phyloP scores from a whole-genome alignment of 768 basidiomycete genomes.

The Suillus decipiens region DNA sequence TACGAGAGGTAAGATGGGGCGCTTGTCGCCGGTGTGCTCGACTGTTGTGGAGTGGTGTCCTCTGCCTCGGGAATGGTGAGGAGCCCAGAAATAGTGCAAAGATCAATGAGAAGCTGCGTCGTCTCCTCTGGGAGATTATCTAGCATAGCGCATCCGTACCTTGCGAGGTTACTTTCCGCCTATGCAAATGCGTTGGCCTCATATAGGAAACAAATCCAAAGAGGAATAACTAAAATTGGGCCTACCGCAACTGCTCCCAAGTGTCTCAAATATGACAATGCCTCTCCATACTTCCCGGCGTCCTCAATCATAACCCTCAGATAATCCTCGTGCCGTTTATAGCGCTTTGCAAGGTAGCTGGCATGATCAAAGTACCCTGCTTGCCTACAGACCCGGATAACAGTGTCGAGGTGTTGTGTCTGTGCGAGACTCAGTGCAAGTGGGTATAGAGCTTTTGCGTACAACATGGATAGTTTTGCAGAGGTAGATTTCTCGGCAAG shows the following conservation, averaged over 20 bases:
- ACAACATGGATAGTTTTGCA: no score
- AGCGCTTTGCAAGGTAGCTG: constrained; percentile 89
- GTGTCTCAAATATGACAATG: constrained; percentile 75
- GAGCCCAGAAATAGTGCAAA: constrained; percentile 72
- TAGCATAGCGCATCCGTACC: constrained; percentile 88
- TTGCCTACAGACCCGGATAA: constrained; percentile 94
- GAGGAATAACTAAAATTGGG: constrained; percentile 18
- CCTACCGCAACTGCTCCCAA: constrained; percentile 80
- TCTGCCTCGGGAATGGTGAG: constrained; percentile 46
- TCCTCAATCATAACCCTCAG: constrained; percentile 94
- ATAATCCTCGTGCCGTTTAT: constrained; percentile 90
- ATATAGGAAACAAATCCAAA: background rate
- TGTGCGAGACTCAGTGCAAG: no score
- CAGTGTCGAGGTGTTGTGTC: no score
- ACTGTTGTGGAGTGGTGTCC: constrained; percentile 30
- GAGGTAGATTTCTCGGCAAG: constrained; percentile 78
- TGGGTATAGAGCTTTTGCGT: no score
- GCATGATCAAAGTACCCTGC: constrained; percentile 97
- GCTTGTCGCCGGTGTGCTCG: constrained; percentile 28
- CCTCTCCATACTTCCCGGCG: constrained; percentile 70
- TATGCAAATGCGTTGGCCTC: constrained; percentile 26
- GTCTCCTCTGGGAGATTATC: constrained; percentile 83
- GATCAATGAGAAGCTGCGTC: constrained; percentile 87
- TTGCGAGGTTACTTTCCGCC: constrained; percentile 85
- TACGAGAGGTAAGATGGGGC: constrained; percentile 77